Base-by-base conservation (phyloP, 2,329 filamentous ascomycete species). In the Magnaporthiopsis incrustans region DNA sequence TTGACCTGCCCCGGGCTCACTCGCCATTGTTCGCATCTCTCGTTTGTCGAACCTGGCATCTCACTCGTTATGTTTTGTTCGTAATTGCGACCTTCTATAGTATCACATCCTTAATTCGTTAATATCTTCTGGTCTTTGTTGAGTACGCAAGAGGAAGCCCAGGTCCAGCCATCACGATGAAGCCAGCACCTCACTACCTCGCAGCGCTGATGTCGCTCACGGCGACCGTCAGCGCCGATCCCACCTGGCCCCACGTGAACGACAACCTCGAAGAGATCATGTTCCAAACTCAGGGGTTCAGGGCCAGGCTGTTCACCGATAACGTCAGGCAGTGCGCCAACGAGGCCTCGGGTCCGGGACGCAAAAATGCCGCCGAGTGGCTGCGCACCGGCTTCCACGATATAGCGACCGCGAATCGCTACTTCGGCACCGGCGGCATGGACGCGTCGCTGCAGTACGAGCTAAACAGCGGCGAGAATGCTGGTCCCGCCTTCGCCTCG, bases 221-320 rank as follows among this genome's bases (percentile, higher is more conserved):
- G 18, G 22, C 61, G 25, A 57, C 70, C 65, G 70, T 70, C 61
- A 66, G 68, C 60, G 79, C 83, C 30, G 80, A 82, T 67, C 82
- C 82, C 38, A 88, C 84, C 69, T 88, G 85, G 85, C 85, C 85
- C 2, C 80, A 83, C 2, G 69, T 77, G 15, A 79, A 79, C 25
- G 85, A 88, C 69, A 85, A 88, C 71, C 74, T 88, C 65, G 85
- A 88, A 72, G 85, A 87, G 71, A 82, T 87, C 67, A 83, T 88
- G 77, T 85, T 81, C 69, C 82, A 87, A 68, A 81, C 82, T 63
- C 75, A 77, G 44, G 84, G 83, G 3, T 83, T 85, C 69, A 76
- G 78, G 59, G 77, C 80, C 38, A 78, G 84, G 66, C 78, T 81
- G 57, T 86, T 88, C 70, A 79, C 83, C 59, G 79, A 80, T 62